phyloP scores from a whole-genome alignment of 441 rosid genomes.

The Arabidopsis lyrata region DNA sequence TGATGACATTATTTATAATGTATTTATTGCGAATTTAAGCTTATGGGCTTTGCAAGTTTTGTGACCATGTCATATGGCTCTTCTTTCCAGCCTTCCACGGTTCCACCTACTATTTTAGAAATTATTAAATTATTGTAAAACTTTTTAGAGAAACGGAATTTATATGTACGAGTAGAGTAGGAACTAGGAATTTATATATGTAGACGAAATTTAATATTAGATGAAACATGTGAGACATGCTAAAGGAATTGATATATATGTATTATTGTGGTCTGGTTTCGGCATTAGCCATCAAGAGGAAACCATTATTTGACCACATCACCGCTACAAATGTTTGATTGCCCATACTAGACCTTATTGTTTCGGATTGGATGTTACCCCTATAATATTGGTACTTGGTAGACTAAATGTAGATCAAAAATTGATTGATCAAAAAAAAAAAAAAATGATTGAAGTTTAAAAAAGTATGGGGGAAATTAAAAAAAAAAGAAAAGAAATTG shows the following conservation, averaged over 20 bases:
- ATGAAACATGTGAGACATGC: background rate
- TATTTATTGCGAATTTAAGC: slow-evolving; percentile 34
- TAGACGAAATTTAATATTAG: background rate
- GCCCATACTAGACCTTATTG: too few species aligned
- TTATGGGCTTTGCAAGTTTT: slow-evolving; percentile 26
- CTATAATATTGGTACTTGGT: too few species aligned
- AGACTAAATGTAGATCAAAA: background rate
- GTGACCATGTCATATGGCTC: slow-evolving; percentile 29
- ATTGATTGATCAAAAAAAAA: background rate
- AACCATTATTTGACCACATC: too few species aligned
- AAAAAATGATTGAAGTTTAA: background rate
- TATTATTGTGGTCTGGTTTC: background rate
- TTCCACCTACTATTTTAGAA: background rate
- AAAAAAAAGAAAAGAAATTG: background rate
- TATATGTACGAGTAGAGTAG: background rate
- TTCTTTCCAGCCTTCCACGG: slow-evolving; percentile 1
- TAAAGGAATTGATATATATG: background rate
- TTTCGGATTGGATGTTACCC: too few species aligned
- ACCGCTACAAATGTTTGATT: too few species aligned
- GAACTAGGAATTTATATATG: background rate
- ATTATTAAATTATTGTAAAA: background rate
- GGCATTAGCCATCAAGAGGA: too few species aligned
- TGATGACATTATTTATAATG: background rate
- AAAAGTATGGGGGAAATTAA: background rate
- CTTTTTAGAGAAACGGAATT: background rate